Percentiles rank a stretch among this genome's conserved stretches.
Evolutionary conservation across 768 basidiomycete species (phyloP).

Genomic region (Rhizopogon rudus): DNA sequence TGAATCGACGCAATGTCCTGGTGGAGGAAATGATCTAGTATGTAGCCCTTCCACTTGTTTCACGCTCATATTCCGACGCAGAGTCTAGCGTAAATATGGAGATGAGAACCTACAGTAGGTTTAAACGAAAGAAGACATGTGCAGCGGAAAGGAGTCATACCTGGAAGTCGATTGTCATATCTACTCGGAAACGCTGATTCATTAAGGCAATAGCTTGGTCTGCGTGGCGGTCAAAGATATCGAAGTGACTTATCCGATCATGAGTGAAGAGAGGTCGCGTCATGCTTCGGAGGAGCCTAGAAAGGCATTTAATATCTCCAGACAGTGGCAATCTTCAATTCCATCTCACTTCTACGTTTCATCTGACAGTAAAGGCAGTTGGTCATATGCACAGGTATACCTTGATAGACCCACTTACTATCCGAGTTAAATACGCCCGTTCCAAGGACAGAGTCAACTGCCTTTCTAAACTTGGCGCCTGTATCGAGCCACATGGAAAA

Average conservation of each 20-base stretch:
- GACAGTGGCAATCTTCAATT: neutral
- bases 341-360: conserved; percentile 61
- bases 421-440: conserved; percentile 55
- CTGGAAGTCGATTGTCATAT: conserved; percentile 33
- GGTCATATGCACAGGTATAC: neutral
- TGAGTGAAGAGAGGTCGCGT: conserved; percentile 67
- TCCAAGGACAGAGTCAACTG: conserved; percentile 34
- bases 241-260: conserved; percentile 57
- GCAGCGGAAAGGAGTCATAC: no score
- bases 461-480: conserved; percentile 29
- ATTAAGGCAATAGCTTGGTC: conserved; percentile 41
- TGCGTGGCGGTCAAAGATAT: conserved; percentile 54
- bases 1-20: conserved; percentile 35
- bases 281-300: conserved; percentile 60
- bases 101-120: no score
- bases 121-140: neutral
- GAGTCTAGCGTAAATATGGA: conserved; percentile 26
- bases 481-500: neutral
- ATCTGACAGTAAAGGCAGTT: conserved; percentile 29
- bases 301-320: neutral
- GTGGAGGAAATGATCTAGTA: no score
- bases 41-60: no score
- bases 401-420: conserved; percentile 22
- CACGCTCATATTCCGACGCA: conserved; percentile 36
- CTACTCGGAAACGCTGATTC: conserved; percentile 37